Evolutionary conservation across 2,329 filamentous ascomycete genomes (phyloP), one percentile per base, ranked within the genome.

Genomic region (Diplodia seriata): DNA sequence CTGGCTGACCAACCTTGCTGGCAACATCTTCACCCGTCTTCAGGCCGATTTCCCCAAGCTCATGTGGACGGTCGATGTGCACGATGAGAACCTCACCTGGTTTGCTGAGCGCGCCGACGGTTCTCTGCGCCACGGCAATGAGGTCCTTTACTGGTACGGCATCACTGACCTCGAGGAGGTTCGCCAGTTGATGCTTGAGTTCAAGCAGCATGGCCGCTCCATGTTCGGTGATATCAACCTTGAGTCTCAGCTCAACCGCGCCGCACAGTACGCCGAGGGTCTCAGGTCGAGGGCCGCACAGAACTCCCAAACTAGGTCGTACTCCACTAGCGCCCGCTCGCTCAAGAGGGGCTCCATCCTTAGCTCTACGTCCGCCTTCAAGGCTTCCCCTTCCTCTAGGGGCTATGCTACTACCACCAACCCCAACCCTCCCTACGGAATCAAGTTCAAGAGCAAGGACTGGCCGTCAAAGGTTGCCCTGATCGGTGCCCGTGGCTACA

Each of bases 31-130:
- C 79, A 88, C 91, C 71, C 91, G 91, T 70, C 91, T 98, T 78
- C 96, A 94, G 85, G 96, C 97, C 81, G 94, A 97, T 76, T 91
- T 94, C 79, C 89, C 93, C 67, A 93, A 91, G 81, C 85, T 98
- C 71, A 91, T 93, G 71, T 99, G 94, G 94, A 97, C 93, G n/a
- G 94, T 97, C 69, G 94, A 92, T 82, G 91, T 94, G 76, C 91
- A 96, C 73, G 94, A 98, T 74, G 94, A 98, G 85, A 97, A 98
- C 79, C 84, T 98, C 74, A 94, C 93, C 12, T 98, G 94, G 95
- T 97, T 98, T 85, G 96, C 97, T 73, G 94, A 97, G 81, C 97
- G 97, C 85, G 91, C 94, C 11, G 93, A 97, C 73, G 94, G 95
- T 68, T 97, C 92, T 80, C 87, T 97, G 74, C 92, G 91, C 70